Percentiles rank a stretch among this genome's conserved stretches.
phyloP scores from a whole-genome alignment of 1,284 basidiomycete species.

The Fistulina hepatica region DNA sequence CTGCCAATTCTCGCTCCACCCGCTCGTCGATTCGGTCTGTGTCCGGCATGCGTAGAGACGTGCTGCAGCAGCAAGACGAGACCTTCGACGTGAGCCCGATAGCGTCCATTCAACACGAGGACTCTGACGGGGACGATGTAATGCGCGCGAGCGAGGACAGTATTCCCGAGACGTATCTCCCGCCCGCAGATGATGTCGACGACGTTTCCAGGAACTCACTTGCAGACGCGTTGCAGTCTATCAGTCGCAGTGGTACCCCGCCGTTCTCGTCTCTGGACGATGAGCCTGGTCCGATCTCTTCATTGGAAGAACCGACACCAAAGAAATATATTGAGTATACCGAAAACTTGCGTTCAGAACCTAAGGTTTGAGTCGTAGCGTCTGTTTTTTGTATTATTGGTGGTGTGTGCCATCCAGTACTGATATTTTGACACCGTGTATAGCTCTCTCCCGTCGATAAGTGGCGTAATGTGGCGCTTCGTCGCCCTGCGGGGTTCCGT shows the following conservation, averaged over 20 bases:
- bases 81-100: constrained; percentile 55
- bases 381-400: too few relatives aligned
- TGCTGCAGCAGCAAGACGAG: constrained; percentile 20
- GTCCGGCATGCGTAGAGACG: constrained; percentile 15
- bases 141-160: constrained; percentile 37
- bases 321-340: constrained; percentile 53
- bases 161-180: constrained; percentile 41
- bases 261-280: constrained; percentile 27
- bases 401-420: not conserved
- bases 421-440: not conserved
- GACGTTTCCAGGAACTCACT: constrained; percentile 45
- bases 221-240: constrained; percentile 45
- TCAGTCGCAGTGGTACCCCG: constrained; percentile 48
- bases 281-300: too few relatives aligned
- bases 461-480: constrained; percentile 51
- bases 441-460: constrained; percentile 58
- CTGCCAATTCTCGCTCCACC: constrained; percentile 32
- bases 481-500: constrained; percentile 30
- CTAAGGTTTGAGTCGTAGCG: constrained; percentile 54
- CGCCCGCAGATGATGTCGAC: constrained; percentile 30
- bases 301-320: constrained; percentile 33
- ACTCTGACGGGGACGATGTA: constrained; percentile 30
- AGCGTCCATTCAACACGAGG: constrained; percentile 35
- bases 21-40: constrained; percentile 25
- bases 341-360: constrained; percentile 50